Conservation (phyloP, 257 asterid genomes). For the Verbena officinalis region DNA sequence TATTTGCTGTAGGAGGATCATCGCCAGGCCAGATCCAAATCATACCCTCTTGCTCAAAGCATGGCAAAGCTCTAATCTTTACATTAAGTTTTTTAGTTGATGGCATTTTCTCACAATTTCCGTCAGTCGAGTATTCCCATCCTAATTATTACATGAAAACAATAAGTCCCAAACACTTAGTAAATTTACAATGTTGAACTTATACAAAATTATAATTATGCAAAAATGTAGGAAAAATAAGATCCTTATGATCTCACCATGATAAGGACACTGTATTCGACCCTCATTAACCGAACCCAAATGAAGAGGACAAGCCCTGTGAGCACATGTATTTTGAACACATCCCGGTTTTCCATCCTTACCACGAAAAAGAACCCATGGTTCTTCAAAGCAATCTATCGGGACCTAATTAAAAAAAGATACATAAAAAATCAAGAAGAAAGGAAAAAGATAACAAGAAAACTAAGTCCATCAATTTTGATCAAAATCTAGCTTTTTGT, state of each 20-base stretch:
- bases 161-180: constrained; percentile 1
- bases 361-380: constrained; percentile 95
- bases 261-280: constrained; percentile 92
- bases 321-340: constrained; percentile 90
- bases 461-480: neutral
- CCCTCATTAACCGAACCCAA: constrained; percentile 95
- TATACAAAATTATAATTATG: no score
- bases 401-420: constrained; percentile 58
- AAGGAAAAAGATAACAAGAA: neutral
- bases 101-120: constrained; percentile 96
- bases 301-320: constrained; percentile 95
- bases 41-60: constrained; percentile 94
- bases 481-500: neutral
- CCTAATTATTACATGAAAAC: constrained; percentile 49
- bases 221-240: neutral
- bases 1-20: constrained; percentile 77
- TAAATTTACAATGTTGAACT: neutral
- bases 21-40: constrained; percentile 98
- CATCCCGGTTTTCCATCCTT: constrained; percentile 94
- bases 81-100: constrained; percentile 73
- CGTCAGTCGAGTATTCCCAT: constrained; percentile 93
- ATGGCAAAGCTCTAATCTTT: constrained; percentile 79
- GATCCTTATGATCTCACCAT: constrained; percentile 56
- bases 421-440: neutral
- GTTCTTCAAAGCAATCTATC: constrained; percentile 90